Conservation (phyloP, 257 asterid genomes). For the Linderniella brevidens region DNA sequence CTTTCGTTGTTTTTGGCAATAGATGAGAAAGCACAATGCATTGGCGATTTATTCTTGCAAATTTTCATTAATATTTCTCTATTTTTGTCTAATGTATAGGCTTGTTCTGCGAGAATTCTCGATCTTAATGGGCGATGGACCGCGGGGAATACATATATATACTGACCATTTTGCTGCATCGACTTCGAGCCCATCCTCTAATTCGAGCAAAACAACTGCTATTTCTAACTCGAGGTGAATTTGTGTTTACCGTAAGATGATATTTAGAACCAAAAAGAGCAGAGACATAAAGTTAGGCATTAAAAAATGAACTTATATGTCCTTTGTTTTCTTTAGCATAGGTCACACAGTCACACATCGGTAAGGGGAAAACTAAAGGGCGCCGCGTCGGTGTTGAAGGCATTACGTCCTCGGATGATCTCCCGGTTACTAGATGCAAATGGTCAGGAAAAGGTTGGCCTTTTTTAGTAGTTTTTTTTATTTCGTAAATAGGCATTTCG, state of each 20-base stretch:
- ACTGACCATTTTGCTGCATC: slow-evolving; percentile 26
- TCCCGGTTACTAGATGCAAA: slow-evolving; percentile 30
- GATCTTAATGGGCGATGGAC: slow-evolving; percentile 27
- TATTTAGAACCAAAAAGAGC: neutral
- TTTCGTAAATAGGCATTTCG: neutral
- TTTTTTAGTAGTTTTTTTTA: neutral
- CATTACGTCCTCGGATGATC: slow-evolving; percentile 29
- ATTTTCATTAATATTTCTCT: no score
- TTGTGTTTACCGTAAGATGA: neutral
- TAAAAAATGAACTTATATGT: slow-evolving; percentile 1
- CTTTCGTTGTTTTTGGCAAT: no score
- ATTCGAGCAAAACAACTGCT: slow-evolving; percentile 14
- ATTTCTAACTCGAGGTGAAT: slow-evolving; percentile 17
- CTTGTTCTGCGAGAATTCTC: no score
- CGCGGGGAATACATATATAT: slow-evolving; percentile 28
- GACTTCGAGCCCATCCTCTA: slow-evolving; percentile 9
- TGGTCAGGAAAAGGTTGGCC: slow-evolving; percentile 43
- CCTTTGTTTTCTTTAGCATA: slow-evolving; percentile 19
- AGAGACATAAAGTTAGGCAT: neutral
- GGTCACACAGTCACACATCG: slow-evolving; percentile 24
- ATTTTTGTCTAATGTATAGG: no score
- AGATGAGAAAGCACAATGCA: no score
- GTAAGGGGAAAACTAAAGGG: slow-evolving; percentile 20
- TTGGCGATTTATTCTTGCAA: no score
- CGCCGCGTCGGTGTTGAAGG: slow-evolving; percentile 33